A percentile compares a stretch with the other conserved stretches of the same genome.
phyloP scores from a whole-genome alignment of 345 rosid species.

The Mangifera indica region DNA sequence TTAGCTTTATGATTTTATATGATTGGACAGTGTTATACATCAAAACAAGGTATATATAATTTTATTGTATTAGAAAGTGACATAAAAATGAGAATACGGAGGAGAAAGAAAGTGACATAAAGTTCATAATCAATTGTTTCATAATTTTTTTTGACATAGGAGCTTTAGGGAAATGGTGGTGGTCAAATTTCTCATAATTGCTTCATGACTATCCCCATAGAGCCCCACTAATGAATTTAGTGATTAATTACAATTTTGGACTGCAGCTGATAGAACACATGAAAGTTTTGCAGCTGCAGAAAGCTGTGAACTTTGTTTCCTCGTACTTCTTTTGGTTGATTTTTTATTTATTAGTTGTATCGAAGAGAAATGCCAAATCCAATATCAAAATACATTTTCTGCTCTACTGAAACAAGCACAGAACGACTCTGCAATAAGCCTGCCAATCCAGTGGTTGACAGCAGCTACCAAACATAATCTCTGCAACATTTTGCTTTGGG shows the following conservation, averaged over 20 bases:
- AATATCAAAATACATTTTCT: not conserved
- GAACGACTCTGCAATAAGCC: not conserved
- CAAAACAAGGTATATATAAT: too few relatives aligned
- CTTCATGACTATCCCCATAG: not conserved
- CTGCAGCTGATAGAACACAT: not conserved
- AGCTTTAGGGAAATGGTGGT: too few relatives aligned
- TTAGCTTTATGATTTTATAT: too few relatives aligned
- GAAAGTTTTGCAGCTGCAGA: not conserved
- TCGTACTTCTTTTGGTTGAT: not conserved
- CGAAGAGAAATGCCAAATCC: not conserved
- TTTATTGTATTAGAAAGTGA: too few relatives aligned
- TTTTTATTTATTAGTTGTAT: not conserved
- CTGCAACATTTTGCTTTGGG: not conserved
- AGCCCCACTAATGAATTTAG: not conserved
- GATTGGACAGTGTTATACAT: too few relatives aligned
- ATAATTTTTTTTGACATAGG: too few relatives aligned
- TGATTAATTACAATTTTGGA: constrained; percentile 9
- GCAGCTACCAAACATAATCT: constrained; percentile 1
- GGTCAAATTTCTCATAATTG: not conserved
- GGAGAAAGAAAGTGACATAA: too few relatives aligned
- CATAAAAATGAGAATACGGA: too few relatives aligned
- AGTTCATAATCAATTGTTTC: too few relatives aligned
- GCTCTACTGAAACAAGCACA: not conserved
- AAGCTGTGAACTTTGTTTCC: not conserved
- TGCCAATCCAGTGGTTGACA: constrained; percentile 14